Evolutionary conservation across 2,329 filamentous ascomycete genomes (phyloP).

Genomic region (Penicillium sp.): DNA sequence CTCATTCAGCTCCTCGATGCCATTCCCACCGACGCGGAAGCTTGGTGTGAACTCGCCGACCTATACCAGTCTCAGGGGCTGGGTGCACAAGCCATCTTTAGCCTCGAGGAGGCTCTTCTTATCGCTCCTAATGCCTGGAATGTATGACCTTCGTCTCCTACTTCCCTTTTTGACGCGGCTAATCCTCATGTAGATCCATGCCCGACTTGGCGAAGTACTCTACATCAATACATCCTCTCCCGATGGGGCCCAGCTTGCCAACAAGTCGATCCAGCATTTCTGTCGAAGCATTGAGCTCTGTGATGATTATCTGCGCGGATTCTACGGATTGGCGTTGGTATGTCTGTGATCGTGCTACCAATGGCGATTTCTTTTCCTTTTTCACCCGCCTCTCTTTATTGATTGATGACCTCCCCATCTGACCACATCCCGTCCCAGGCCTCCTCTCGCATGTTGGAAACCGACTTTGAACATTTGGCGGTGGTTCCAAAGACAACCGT

Average conservation of each 20-base stretch:
- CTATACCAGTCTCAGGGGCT: conserved; percentile 78
- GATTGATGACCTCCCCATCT: neutral
- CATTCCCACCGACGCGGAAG: conserved; percentile 85
- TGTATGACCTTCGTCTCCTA: conserved; percentile 52
- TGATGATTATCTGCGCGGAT: conserved; percentile 86
- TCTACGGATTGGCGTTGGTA: conserved; percentile 85
- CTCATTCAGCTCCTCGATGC: conserved; percentile 75
- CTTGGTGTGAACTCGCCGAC: conserved; percentile 88
- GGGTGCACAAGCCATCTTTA: conserved; percentile 80
- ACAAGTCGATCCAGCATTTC: conserved; percentile 79
- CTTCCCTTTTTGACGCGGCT: neutral
- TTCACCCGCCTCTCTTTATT: neutral
- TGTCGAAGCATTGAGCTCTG: conserved; percentile 90
- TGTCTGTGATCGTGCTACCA: conserved; percentile 23
- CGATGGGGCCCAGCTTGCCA: conserved; percentile 53
- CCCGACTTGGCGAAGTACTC: conserved; percentile 77
- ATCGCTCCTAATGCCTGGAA: conserved; percentile 94
- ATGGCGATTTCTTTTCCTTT: neutral
- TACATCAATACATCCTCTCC: conserved; percentile 61
- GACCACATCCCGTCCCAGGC: conserved; percentile 22
- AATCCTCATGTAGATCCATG: conserved; percentile 65
- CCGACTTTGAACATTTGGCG: conserved; percentile 9
- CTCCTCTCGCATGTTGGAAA: conserved; percentile 27
- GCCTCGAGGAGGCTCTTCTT: conserved; percentile 85
- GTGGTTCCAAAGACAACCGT: conserved; percentile 26